These are phyloP conservation scores for Rubus idaeus DNA, from an alignment of 306 rosid species.

Conservation along the genomic window DNA sequence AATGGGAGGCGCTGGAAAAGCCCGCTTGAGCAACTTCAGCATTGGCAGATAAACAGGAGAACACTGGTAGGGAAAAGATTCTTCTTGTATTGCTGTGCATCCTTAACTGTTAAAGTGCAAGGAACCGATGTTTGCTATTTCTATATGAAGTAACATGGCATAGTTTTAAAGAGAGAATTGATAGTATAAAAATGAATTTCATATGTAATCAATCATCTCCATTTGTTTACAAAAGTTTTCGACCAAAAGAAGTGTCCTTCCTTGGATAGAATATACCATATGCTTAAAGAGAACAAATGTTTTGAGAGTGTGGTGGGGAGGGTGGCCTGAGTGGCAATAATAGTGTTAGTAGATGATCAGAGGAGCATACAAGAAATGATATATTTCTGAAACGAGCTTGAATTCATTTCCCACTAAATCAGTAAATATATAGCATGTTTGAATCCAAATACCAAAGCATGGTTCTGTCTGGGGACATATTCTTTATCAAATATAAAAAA, in stretches of 20 bases:
- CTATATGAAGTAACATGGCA: neutral
- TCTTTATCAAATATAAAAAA: neutral
- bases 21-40: constrained; percentile 88
- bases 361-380: neutral
- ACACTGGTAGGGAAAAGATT: constrained; percentile 39
- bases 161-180: neutral
- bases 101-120: neutral
- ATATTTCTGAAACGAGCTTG: neutral
- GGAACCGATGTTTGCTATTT: neutral
- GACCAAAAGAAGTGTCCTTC: neutral
- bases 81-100: neutral
- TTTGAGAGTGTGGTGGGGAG: neutral
- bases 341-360: neutral
- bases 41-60: constrained; percentile 84
- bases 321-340: neutral
- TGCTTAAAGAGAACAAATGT: neutral
- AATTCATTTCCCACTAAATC: neutral
- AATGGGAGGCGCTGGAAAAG: constrained; percentile 92
- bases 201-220: neutral
- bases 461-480: neutral
- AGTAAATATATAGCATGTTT: neutral
- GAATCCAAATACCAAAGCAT: neutral
- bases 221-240: neutral
- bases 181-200: neutral
- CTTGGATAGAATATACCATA: neutral